Evolutionary conservation across 2,329 filamentous ascomycete genomes (phyloP).

Genomic region (Epichloe scottii): DNA sequence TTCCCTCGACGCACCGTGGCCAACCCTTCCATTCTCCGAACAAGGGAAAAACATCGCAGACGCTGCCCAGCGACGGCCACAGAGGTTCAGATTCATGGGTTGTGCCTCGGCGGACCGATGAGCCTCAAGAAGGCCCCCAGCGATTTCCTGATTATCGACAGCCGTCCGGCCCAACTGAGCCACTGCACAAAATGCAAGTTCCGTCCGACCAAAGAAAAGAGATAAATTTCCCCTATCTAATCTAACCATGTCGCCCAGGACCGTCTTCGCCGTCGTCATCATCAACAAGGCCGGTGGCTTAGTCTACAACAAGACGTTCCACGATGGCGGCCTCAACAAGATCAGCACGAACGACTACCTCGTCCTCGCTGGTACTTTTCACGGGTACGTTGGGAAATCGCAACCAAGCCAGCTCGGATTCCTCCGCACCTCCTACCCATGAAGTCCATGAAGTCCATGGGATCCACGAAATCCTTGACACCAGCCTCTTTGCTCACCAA

Average conservation of each 20-base stretch:
- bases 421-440: too few relatives aligned
- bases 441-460: too few relatives aligned
- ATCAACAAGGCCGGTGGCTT: slow-evolving; percentile 98
- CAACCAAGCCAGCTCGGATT: too few relatives aligned
- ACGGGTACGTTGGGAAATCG: slow-evolving; percentile 48
- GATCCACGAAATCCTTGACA: too few relatives aligned
- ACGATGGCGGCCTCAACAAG: slow-evolving; percentile 71
- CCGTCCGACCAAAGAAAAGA: neutral
- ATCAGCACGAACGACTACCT: slow-evolving; percentile 94
- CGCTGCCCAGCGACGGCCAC: neutral
- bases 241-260: slow-evolving; percentile 40
- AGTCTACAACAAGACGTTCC: slow-evolving; percentile 91
- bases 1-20: neutral
- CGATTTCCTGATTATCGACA: neutral
- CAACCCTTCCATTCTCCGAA: too few relatives aligned
- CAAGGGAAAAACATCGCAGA: neutral
- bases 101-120: slow-evolving; percentile 7
- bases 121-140: slow-evolving; percentile 6
- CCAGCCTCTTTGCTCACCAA: slow-evolving; percentile 5
- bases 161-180: neutral
- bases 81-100: neutral
- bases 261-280: slow-evolving; percentile 87
- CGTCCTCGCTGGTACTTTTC: slow-evolving; percentile 92
- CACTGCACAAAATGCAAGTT: neutral
- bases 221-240: neutral